Percentiles rank a stretch among this genome's conserved stretches.
These are phyloP conservation scores for Pseudocercospora pini-densiflorae DNA, from an alignment of 2,329 filamentous ascomycete genomes.

Conservation along the genomic window DNA sequence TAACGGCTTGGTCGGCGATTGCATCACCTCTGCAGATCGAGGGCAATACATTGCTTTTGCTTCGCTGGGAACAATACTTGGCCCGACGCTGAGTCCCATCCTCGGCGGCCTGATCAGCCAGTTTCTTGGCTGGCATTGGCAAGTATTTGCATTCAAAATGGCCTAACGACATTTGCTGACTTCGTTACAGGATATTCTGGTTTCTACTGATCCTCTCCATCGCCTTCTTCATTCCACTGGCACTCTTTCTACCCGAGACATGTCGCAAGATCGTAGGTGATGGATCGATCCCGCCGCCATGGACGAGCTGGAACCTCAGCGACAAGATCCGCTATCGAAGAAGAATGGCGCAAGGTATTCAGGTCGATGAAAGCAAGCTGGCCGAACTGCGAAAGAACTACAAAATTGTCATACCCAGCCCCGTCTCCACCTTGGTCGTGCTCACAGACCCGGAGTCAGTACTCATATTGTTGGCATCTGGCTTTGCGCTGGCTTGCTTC, in stretches of 20 bases:
- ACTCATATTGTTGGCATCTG: conserved; percentile 45
- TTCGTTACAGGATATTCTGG: conserved; percentile 27
- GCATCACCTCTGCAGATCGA: conserved; percentile 69
- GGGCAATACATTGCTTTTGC: conserved; percentile 74
- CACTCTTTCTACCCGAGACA: conserved; percentile 61
- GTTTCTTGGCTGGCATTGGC: conserved; percentile 63
- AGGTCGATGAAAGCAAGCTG: conserved; percentile 30
- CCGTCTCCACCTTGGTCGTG: conserved; percentile 34
- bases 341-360: conserved; percentile 24
- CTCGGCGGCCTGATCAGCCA: conserved; percentile 67
- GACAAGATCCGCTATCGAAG: conserved; percentile 42
- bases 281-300: conserved; percentile 61
- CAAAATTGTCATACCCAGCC: conserved; percentile 36
- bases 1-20: conserved; percentile 73
- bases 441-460: conserved; percentile 41
- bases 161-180: neutral
- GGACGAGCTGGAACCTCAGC: conserved; percentile 62
- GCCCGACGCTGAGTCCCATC: conserved; percentile 60
- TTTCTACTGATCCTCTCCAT: conserved; percentile 56
- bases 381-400: conserved; percentile 31
- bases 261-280: conserved; percentile 61
- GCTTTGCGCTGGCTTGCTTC: conserved; percentile 47
- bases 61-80: conserved; percentile 60
- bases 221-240: conserved; percentile 59
- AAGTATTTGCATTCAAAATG: conserved; percentile 43